These are phyloP conservation scores for Leccinum rimulosum DNA, from an alignment of 768 basidiomycete species.

Conservation along the genomic window DNA sequence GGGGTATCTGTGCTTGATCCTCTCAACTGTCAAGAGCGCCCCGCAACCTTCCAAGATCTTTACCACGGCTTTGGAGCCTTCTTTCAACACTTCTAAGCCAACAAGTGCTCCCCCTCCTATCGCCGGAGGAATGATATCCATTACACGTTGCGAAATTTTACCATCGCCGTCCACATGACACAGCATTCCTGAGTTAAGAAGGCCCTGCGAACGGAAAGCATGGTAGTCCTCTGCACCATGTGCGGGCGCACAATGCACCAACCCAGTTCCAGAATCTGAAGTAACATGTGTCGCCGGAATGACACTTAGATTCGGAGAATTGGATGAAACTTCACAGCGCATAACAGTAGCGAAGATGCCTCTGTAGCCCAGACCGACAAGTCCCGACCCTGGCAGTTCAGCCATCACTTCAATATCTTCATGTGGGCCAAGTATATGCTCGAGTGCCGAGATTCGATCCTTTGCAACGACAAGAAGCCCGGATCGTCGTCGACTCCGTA, in stretches of 20 bases:
- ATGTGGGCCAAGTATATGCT: conserved; percentile 20
- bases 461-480: conserved; percentile 48
- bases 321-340: not conserved
- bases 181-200: conserved; percentile 51
- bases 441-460: conserved; percentile 44
- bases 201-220: conserved; percentile 57
- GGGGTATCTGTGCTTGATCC: conserved; percentile 85
- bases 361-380: conserved; percentile 59
- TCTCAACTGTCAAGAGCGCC: conserved; percentile 60
- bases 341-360: conserved; percentile 52
- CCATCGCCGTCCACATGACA: conserved; percentile 86
- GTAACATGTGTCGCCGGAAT: conserved; percentile 78
- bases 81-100: conserved; percentile 71
- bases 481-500: conserved; percentile 32
- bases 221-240: conserved; percentile 93
- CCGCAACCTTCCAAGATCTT: conserved; percentile 53
- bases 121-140: conserved; percentile 42
- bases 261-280: conserved; percentile 84
- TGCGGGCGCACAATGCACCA: conserved; percentile 94
- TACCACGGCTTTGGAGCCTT: conserved; percentile 67
- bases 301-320: conserved; percentile 37
- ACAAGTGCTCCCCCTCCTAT: conserved; percentile 49
- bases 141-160: conserved; percentile 59
- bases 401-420: conserved; percentile 20
- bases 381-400: conserved; percentile 37